A percentile compares a stretch with the other conserved stretches of the same genome.
These are phyloP conservation scores for Huntiella moniliformis DNA, from an alignment of 2,329 filamentous ascomycete genomes.

Conservation along the genomic window DNA sequence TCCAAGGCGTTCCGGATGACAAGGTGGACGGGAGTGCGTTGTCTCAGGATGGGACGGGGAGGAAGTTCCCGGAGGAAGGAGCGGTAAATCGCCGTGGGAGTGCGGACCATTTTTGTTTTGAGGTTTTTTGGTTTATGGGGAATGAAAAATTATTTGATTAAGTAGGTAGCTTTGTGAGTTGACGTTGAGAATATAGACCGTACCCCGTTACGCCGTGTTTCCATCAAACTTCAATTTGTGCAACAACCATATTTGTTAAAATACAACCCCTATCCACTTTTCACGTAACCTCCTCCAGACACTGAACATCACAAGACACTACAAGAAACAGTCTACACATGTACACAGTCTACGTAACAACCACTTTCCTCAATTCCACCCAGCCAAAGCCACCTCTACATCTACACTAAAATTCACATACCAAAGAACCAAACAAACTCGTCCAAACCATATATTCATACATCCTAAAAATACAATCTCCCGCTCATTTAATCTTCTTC, in stretches of 20 bases:
- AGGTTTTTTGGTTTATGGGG: neutral
- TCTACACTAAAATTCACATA: neutral
- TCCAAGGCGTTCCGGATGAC: slow-evolving; percentile 37
- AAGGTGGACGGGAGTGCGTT: slow-evolving; percentile 49
- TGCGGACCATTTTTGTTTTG: slow-evolving; percentile 30
- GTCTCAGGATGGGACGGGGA: slow-evolving; percentile 37
- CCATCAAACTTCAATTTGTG: neutral
- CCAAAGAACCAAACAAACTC: neutral
- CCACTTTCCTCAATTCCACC: neutral
- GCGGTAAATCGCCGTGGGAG: slow-evolving; percentile 49
- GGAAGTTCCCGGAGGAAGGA: slow-evolving; percentile 78
- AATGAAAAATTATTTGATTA: neutral
- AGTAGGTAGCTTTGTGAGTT: neutral
- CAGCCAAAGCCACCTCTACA: neutral
- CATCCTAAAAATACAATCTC: neutral
- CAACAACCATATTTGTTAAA: neutral
- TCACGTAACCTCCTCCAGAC: too few species aligned
- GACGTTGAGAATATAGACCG: neutral
- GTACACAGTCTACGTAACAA: neutral
- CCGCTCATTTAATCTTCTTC: slow-evolving; percentile 75
- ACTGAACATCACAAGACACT: too few species aligned
- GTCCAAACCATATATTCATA: neutral
- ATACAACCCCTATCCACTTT: too few species aligned
- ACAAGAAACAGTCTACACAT: too few species aligned
- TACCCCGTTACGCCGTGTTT: too few species aligned